Conservation (phyloP, 1,139 yeast species). For the Oligophagozyma castellii region DNA sequence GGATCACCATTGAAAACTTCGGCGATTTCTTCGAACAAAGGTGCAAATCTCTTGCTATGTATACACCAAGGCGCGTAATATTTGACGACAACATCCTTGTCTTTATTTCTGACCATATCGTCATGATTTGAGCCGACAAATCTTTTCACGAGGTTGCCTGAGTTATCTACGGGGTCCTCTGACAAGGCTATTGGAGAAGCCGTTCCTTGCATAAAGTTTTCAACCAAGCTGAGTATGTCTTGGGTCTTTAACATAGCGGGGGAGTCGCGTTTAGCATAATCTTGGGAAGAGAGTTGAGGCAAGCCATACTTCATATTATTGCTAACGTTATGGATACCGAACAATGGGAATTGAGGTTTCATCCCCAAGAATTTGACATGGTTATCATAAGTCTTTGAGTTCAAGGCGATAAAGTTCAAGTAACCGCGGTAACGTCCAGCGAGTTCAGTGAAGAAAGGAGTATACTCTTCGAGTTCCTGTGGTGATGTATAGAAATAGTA, state of each 20-base stretch:
- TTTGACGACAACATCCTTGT: conserved; percentile 80
- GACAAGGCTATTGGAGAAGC: conserved; percentile 67
- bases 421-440: conserved; percentile 70
- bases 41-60: conserved; percentile 90
- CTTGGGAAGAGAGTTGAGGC: conserved; percentile 30
- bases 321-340: conserved; percentile 67
- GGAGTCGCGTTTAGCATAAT: conserved; percentile 13
- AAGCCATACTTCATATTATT: conserved; percentile 66
- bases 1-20: conserved; percentile 40
- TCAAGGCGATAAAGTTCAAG: conserved; percentile 78
- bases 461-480: conserved; percentile 49
- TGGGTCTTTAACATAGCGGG: conserved; percentile 26
- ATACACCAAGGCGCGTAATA: conserved; percentile 99
- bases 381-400: conserved; percentile 65
- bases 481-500: conserved; percentile 69
- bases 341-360: conserved; percentile 76
- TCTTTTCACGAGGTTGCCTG: conserved; percentile 51
- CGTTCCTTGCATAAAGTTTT: conserved; percentile 48
- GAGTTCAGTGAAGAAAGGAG: conserved; percentile 40
- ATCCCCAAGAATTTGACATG: conserved; percentile 83
- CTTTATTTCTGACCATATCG: conserved; percentile 46
- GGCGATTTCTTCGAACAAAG: conserved; percentile 78
- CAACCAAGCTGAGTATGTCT: conserved; percentile 46
- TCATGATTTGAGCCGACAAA: conserved; percentile 81
- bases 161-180: conserved; percentile 72